Conservation (phyloP, 2,329 filamentous ascomycete genomes). For the Scortechinia acanthostroma region DNA sequence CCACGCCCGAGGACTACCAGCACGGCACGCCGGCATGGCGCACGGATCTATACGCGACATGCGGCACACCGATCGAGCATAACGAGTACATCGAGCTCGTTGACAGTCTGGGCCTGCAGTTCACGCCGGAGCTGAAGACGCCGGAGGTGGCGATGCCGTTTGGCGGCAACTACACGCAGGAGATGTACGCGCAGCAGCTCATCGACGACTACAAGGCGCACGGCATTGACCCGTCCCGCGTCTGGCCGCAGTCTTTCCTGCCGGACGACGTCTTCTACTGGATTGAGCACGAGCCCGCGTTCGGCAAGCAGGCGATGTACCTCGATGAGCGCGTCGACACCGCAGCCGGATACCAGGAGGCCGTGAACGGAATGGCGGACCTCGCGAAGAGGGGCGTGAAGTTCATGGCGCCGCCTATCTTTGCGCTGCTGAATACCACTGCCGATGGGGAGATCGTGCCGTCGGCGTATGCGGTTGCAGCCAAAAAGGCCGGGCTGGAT, state of each 20-base stretch:
- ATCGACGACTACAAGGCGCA: slow-evolving; percentile 49
- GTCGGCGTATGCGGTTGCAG: slow-evolving; percentile 52
- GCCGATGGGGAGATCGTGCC: slow-evolving; percentile 47
- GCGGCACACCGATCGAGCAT: slow-evolving; percentile 53
- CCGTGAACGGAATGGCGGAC: slow-evolving; percentile 44
- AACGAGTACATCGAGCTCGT: slow-evolving; percentile 55
- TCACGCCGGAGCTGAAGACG: slow-evolving; percentile 63
- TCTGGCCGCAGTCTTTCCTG: slow-evolving; percentile 62
- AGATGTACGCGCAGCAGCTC: slow-evolving; percentile 57
- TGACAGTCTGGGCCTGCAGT: slow-evolving; percentile 48
- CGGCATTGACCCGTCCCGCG: slow-evolving; percentile 40
- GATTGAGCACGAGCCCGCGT: slow-evolving; percentile 52
- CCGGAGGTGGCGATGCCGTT: slow-evolving; percentile 68
- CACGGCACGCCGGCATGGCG: slow-evolving; percentile 51
- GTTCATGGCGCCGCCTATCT: slow-evolving; percentile 54
- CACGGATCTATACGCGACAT: slow-evolving; percentile 59
- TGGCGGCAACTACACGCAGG: slow-evolving; percentile 53
- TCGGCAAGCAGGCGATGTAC: slow-evolving; percentile 53
- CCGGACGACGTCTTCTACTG: slow-evolving; percentile 60
- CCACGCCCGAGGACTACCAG: slow-evolving; percentile 47
- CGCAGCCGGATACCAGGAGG: slow-evolving; percentile 15
- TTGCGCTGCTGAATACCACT: slow-evolving; percentile 52
- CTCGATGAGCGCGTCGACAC: slow-evolving; percentile 51
- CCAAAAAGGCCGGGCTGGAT: slow-evolving; percentile 52
- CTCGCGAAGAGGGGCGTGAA: slow-evolving; percentile 50